Conservation (phyloP, 768 basidiomycete genomes). For the Naganishia friedmannii region DNA sequence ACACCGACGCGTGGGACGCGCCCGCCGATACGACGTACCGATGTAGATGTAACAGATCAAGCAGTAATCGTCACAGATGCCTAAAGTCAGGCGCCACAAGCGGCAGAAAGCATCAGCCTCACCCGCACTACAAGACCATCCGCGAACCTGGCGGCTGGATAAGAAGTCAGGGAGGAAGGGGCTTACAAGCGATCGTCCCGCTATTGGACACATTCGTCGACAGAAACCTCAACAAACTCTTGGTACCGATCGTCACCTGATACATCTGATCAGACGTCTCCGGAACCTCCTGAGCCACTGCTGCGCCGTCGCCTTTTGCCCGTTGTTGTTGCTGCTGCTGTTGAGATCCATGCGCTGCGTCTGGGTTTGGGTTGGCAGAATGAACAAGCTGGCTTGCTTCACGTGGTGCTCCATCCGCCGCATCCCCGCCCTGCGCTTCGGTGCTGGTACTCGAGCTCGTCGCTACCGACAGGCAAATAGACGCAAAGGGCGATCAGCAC, state of each 20-base stretch:
- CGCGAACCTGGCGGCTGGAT: too few species aligned
- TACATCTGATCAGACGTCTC: conserved; percentile 41
- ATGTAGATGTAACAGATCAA: conserved; percentile 52
- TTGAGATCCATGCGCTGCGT: not conserved
- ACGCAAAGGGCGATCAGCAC: too few species aligned
- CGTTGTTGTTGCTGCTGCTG: conserved; percentile 21
- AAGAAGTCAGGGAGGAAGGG: not conserved
- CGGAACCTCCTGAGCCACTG: too few species aligned
- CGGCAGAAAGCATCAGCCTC: not conserved
- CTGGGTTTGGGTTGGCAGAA: not conserved
- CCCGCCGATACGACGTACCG: conserved; percentile 44
- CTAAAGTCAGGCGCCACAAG: conserved; percentile 31
- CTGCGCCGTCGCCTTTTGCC: too few species aligned
- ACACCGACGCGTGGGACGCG: not conserved
- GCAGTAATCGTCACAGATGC: conserved; percentile 49
- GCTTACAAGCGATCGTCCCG: conserved; percentile 32
- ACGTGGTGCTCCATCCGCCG: not conserved
- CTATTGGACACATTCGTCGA: conserved; percentile 36
- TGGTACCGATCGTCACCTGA: conserved; percentile 41
- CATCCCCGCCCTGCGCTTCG: not conserved
- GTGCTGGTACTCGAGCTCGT: not conserved
- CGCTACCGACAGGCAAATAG: too few species aligned
- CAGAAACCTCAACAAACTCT: conserved; percentile 47
- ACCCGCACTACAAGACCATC: not conserved
- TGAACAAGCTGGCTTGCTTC: conserved; percentile 13